These are phyloP conservation scores for Mantamonas sphyraenae DNA, from an alignment of 78 protist species.

Conservation along the genomic window DNA sequence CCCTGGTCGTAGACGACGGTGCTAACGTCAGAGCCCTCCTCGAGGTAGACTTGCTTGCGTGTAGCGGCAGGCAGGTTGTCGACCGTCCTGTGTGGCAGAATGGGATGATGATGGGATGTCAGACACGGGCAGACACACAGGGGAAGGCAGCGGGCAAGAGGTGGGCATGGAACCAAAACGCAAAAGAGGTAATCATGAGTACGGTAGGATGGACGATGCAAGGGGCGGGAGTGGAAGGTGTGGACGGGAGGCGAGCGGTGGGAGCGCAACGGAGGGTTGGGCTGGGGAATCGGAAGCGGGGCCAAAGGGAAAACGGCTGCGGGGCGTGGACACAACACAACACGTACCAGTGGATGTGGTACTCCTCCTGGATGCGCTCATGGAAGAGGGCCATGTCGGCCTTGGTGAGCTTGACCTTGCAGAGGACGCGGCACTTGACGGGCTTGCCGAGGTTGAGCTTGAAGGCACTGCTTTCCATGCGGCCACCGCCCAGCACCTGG, in stretches of 20 bases:
- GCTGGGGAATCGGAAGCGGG: neutral
- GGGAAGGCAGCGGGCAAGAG: too few species aligned
- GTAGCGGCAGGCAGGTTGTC: constrained; percentile 40
- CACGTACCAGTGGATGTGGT: constrained; percentile 2
- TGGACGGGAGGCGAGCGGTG: too few species aligned
- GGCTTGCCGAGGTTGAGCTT: neutral
- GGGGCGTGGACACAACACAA: neutral
- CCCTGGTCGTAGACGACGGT: constrained; percentile 15
- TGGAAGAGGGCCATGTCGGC: neutral
- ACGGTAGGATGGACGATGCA: too few species aligned
- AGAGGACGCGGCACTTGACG: neutral
- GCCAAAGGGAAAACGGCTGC: neutral
- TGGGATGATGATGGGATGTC: too few species aligned
- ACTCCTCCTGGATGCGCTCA: constrained; percentile 1
- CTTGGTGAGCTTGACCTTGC: neutral
- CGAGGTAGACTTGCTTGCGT: too few species aligned
- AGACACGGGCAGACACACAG: too few species aligned
- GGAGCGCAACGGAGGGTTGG: too few species aligned
- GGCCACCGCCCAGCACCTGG: neutral
- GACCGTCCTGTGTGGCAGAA: too few species aligned
- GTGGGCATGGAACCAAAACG: too few species aligned
- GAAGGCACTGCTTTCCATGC: neutral
- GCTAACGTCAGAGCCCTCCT: neutral
- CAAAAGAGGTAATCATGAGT: too few species aligned
- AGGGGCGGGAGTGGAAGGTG: too few species aligned